phyloP scores from a whole-genome alignment of 257 asterid genomes.

The Rubia yunnanensis region DNA sequence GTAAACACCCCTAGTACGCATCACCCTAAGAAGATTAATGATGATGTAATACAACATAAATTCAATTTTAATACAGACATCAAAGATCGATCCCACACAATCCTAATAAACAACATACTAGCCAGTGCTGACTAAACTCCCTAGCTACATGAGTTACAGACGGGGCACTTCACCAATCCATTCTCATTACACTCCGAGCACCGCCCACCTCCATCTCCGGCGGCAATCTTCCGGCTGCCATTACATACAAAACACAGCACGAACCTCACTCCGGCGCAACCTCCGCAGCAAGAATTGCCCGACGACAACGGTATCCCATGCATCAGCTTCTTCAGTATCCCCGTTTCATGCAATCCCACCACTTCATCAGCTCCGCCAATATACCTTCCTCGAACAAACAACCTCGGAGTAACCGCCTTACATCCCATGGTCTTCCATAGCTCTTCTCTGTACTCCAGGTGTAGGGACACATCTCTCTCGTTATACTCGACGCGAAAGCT shows the following conservation, averaged over 20 bases:
- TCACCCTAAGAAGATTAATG: background rate
- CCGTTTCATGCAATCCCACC: slow-evolving; percentile 57
- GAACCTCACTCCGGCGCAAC: slow-evolving; percentile 52
- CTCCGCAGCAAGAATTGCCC: slow-evolving; percentile 32
- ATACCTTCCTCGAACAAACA: slow-evolving; percentile 50
- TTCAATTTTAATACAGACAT: background rate
- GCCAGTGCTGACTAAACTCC: background rate
- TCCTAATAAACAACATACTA: background rate
- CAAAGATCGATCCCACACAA: background rate
- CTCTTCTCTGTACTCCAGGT: slow-evolving; percentile 64
- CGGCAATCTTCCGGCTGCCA: slow-evolving; percentile 50
- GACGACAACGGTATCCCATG: slow-evolving; percentile 43
- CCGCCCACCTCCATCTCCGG: slow-evolving; percentile 13
- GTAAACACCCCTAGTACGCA: too few species aligned
- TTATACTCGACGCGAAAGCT: slow-evolving; percentile 42
- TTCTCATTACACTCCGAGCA: slow-evolving; percentile 11
- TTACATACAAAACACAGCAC: slow-evolving; percentile 44
- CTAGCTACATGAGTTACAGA: slow-evolving; percentile 49
- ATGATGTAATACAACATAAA: background rate
- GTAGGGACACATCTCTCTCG: slow-evolving; percentile 69
- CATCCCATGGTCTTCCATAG: slow-evolving; percentile 47
- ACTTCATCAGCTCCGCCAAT: slow-evolving; percentile 82
- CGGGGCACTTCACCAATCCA: slow-evolving; percentile 29
- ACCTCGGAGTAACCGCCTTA: slow-evolving; percentile 61
- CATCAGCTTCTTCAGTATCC: slow-evolving; percentile 33